phyloP scores from a whole-genome alignment of 371 early-diverging fungal genomes.

The Circinella minor region DNA sequence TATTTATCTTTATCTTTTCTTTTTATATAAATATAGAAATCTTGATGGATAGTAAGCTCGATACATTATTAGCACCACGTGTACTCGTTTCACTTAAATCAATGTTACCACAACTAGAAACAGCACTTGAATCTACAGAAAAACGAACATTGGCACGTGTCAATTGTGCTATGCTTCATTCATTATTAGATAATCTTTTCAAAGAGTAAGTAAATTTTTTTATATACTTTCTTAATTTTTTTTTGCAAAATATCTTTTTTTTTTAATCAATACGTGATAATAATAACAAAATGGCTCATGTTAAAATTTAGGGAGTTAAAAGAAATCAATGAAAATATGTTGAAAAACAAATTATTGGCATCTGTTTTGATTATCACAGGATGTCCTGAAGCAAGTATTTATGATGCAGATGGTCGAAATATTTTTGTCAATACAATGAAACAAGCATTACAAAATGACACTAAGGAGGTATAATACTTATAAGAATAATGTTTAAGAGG shows the following conservation, averaged over 20 bases:
- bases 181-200: constrained; percentile 37
- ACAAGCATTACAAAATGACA: constrained; percentile 26
- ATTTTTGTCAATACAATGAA: constrained; percentile 35
- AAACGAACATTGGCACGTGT: constrained; percentile 36
- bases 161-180: constrained; percentile 35
- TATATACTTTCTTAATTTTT: neutral
- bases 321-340: constrained; percentile 16
- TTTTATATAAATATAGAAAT: constrained; percentile 19
- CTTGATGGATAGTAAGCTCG: constrained; percentile 33
- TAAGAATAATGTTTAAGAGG: neutral
- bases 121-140: constrained; percentile 25
- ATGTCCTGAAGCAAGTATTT: constrained; percentile 44
- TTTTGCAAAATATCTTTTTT: no score
- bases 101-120: constrained; percentile 41
- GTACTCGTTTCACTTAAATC: constrained; percentile 50
- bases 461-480: constrained; percentile 31
- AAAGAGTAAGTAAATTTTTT: constrained; percentile 15
- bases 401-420: constrained; percentile 24
- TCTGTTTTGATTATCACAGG: constrained; percentile 46
- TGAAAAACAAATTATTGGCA: constrained; percentile 49
- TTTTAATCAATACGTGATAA: no score
- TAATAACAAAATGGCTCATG: no score
- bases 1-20: neutral
- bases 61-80: constrained; percentile 40
- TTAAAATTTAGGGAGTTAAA: constrained; percentile 10